Base-by-base conservation (phyloP, 345 rosid species). In the Excoecaria cochinchinensis region DNA sequence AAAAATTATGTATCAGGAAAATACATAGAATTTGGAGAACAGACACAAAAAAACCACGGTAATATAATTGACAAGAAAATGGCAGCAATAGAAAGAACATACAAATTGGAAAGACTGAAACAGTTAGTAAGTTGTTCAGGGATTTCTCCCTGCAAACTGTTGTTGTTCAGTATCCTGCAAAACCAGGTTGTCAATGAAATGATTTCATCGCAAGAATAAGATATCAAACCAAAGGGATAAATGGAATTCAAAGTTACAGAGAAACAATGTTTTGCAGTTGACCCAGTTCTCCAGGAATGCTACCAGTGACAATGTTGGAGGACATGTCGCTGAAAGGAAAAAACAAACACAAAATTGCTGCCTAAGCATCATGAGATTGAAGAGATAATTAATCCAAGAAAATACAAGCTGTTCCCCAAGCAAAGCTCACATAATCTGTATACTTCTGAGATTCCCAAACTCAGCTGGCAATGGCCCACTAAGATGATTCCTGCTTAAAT, bases 91-190 rank as follows among this genome's bases (percentile, higher is more conserved):
- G 42, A 56, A 50, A 74, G n/a, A 66, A 77, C 88, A 67, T 81
- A 96, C 99, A 92, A 67, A 74, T 77, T 79, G 40, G 82, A 6
- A 39, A 96, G 94, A 74, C 95, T 88, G 78, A 90, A 89, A 85
- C 98, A 96, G 53, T 89, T 91, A 16, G 89, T 75, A 3, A 96
- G 90, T 82, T 93, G 97, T 61, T 85, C 89, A 1, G 99, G 99
- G 62, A 96, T 92, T 77, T 71, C 87, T 36, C 98, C 99, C 48
- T 85, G 86, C 79, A 96, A 71, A 71, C 84, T 73, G 77, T 96
- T 93, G 83, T 92, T 87, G 70, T 90, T 93, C 70, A 96, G 76
- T 76, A 91, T 82, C 72, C 99, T 96, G 85, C 24, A 79, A 79
- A 6, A 69, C 46, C n/a, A 51, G 16, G 36, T 22, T 13, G 55